These are phyloP conservation scores for Pyrenophora seminiperda DNA, from an alignment of 2,329 filamentous ascomycete species.

Conservation along the genomic window DNA sequence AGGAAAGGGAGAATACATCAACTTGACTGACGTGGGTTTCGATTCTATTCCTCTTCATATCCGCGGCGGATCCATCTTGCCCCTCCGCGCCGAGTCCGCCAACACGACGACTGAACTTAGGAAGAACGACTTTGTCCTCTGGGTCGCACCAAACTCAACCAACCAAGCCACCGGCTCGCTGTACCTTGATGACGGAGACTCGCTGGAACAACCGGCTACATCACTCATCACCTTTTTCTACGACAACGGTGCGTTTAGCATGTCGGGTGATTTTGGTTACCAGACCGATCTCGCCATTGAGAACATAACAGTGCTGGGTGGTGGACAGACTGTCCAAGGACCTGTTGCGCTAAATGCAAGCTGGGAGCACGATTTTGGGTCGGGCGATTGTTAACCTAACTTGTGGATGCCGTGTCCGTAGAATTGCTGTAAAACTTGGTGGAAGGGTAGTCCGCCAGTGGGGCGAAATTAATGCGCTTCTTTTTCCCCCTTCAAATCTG, in stretches of 20 bases:
- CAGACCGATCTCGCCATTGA: slow-evolving; percentile 28
- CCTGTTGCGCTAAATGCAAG: slow-evolving; percentile 46
- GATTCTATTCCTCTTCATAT: slow-evolving; percentile 68
- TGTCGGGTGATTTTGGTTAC: slow-evolving; percentile 63
- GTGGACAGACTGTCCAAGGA: slow-evolving; percentile 58
- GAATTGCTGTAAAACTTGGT: no score
- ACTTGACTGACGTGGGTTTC: slow-evolving; percentile 55
- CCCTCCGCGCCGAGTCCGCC: slow-evolving; percentile 60
- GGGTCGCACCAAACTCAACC: slow-evolving; percentile 68
- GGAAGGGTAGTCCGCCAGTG: no score
- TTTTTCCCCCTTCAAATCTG: no score
- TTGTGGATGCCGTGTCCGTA: not conserved
- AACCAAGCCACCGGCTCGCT: slow-evolving; percentile 70
- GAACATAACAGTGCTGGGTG: slow-evolving; percentile 37
- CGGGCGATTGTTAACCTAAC: not conserved
- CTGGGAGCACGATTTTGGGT: slow-evolving; percentile 16
- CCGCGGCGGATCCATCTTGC: slow-evolving; percentile 67
- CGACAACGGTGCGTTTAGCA: slow-evolving; percentile 57
- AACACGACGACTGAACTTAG: slow-evolving; percentile 69
- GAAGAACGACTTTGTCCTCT: slow-evolving; percentile 70
- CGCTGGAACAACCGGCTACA: slow-evolving; percentile 62
- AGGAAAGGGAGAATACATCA: slow-evolving; percentile 54
- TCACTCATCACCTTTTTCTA: slow-evolving; percentile 67
- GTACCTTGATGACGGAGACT: slow-evolving; percentile 78
- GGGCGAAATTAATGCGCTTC: no score